phyloP scores from a whole-genome alignment of 2,329 filamentous ascomycete species.

The Colletotrichum paranaense region DNA sequence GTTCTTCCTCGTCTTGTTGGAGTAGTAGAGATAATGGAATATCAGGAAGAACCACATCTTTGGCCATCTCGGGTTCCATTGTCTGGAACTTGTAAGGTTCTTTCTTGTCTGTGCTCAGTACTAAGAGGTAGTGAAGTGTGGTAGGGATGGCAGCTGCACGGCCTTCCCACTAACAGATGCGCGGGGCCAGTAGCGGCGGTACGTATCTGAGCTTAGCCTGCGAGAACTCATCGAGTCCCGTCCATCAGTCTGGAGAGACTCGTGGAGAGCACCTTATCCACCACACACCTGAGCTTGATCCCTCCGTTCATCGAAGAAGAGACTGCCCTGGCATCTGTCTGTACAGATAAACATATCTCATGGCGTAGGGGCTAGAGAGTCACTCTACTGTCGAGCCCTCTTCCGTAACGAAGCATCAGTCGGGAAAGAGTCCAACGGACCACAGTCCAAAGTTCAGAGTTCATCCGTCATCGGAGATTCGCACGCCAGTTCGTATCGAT shows the following conservation, averaged over 20 bases:
- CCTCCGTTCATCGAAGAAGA: background rate
- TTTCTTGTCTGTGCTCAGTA: background rate
- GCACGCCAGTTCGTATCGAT: slow-evolving; percentile 13
- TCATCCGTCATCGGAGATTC: slow-evolving; percentile 23
- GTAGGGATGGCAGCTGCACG: slow-evolving; percentile 32
- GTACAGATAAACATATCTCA: background rate
- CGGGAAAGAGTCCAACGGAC: background rate
- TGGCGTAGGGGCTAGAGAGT: background rate
- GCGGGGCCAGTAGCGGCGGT: background rate
- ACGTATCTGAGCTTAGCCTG: slow-evolving; percentile 20
- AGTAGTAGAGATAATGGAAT: background rate
- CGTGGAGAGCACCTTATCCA: slow-evolving; percentile 12
- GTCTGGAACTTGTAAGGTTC: background rate
- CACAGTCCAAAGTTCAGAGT: background rate
- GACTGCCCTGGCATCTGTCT: background rate
- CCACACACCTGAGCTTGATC: background rate
- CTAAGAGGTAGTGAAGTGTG: background rate
- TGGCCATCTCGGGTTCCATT: background rate
- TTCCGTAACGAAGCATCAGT: background rate
- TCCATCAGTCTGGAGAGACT: background rate
- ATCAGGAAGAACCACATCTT: background rate
- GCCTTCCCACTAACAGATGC: background rate
- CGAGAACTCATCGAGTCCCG: background rate
- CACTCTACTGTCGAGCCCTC: background rate
- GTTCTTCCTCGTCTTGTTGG: background rate